Evolutionary conservation across 148 eudicot genomes (phyloP).

Genomic region (Simmondsia chinensis): DNA sequence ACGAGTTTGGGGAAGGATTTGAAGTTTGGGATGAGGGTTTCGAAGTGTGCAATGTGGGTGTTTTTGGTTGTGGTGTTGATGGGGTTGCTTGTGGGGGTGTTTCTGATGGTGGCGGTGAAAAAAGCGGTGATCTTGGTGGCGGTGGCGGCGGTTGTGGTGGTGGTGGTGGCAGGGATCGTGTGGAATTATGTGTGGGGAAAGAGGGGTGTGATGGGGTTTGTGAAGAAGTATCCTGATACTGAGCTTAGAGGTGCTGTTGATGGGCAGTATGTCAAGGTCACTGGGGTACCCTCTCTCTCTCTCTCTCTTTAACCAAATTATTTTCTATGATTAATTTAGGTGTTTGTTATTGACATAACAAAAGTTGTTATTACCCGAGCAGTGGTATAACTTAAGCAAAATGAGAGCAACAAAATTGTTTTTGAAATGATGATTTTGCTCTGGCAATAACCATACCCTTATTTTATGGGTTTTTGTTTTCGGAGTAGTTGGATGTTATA

Average conservation of each 20-base stretch:
- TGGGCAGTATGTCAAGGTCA: constrained; percentile 93
- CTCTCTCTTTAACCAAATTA: background rate
- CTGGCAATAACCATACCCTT: too few relatives aligned
- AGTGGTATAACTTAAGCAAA: too few relatives aligned
- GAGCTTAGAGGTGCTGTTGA: constrained; percentile 86
- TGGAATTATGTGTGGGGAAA: constrained; percentile 65
- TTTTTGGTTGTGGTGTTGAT: constrained; percentile 49
- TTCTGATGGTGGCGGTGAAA: constrained; percentile 65
- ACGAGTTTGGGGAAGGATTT: constrained; percentile 45
- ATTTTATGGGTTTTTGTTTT: too few relatives aligned
- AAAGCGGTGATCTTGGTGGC: constrained; percentile 49
- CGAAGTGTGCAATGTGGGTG: constrained; percentile 73
- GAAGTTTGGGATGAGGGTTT: constrained; percentile 55
- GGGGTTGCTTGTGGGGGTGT: constrained; percentile 72
- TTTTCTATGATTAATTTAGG: background rate
- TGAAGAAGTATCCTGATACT: constrained; percentile 50
- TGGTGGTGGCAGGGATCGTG: constrained; percentile 19
- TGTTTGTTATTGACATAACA: background rate
- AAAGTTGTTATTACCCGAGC: background rate
- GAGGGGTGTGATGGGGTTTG: constrained; percentile 46
- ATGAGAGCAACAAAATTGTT: too few relatives aligned
- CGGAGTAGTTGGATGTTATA: too few relatives aligned
- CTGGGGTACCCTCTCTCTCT: constrained; percentile 59
- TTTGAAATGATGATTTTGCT: too few relatives aligned
- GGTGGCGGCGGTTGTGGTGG: constrained; percentile 50